phyloP scores from a whole-genome alignment of 441 rosid genomes.

The Manihot esculenta region DNA sequence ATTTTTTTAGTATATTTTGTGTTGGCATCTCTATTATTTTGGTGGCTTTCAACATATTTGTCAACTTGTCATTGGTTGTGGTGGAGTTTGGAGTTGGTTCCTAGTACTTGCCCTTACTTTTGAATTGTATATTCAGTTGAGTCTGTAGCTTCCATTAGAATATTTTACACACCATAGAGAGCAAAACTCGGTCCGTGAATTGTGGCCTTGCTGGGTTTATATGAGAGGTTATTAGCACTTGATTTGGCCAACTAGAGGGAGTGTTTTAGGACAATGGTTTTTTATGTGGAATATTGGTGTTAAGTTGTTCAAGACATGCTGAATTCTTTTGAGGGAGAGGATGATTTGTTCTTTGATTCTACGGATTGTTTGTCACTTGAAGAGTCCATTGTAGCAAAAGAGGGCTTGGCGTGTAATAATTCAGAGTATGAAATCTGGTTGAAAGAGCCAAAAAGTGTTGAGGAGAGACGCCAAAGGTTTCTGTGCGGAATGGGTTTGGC shows the following conservation, averaged over 20 bases:
- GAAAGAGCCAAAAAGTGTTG: slow-evolving; percentile 59
- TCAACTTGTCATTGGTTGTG: slow-evolving; percentile 26
- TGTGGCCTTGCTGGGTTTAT: slow-evolving; percentile 39
- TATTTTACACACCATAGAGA: slow-evolving; percentile 24
- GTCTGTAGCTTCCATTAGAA: slow-evolving; percentile 9
- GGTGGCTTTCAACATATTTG: slow-evolving; percentile 26
- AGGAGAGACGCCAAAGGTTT: slow-evolving; percentile 63
- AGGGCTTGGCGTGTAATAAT: slow-evolving; percentile 19
- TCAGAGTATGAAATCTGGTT: slow-evolving; percentile 58
- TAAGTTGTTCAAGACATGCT: slow-evolving; percentile 47
- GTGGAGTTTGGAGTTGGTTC: slow-evolving; percentile 37
- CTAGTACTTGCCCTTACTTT: slow-evolving; percentile 37
- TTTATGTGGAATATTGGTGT: slow-evolving; percentile 34
- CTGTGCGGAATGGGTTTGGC: slow-evolving; percentile 47
- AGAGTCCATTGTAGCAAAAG: slow-evolving; percentile 27
- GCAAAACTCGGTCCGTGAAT: slow-evolving; percentile 50
- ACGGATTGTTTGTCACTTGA: slow-evolving; percentile 44
- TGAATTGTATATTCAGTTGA: slow-evolving; percentile 23
- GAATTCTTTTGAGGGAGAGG: slow-evolving; percentile 42
- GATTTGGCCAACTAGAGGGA: slow-evolving; percentile 24
- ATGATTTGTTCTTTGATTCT: slow-evolving; percentile 65
- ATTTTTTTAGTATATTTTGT: slow-evolving; percentile 16
- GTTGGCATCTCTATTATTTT: slow-evolving; percentile 28
- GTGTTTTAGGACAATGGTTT: slow-evolving; percentile 23
- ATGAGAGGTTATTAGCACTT: slow-evolving; percentile 24